A percentile compares a stretch with the other conserved stretches of the same genome.
phyloP scores from a whole-genome alignment of 805 yeast species.

The Ogataea ramenticola region DNA sequence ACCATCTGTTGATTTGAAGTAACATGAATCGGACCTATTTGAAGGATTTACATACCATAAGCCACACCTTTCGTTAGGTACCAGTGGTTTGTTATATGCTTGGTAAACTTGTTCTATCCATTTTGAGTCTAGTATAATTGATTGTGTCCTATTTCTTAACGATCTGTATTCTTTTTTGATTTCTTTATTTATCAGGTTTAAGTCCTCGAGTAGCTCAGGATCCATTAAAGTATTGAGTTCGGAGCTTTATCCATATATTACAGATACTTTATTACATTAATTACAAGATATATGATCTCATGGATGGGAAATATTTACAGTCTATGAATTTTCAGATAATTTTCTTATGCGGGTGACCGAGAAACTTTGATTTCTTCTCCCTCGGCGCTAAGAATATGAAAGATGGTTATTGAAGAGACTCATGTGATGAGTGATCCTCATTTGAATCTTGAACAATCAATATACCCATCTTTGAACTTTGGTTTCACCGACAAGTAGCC shows the following conservation, averaged over 20 bases:
- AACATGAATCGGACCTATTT: slow-evolving; percentile 38
- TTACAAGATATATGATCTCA: too few species aligned
- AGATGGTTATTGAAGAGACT: not conserved
- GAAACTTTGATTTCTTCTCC: too few species aligned
- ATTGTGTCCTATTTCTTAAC: slow-evolving; percentile 54
- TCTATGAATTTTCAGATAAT: too few species aligned
- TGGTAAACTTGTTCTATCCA: slow-evolving; percentile 38
- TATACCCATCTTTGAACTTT: slow-evolving; percentile 5
- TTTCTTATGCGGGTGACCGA: too few species aligned
- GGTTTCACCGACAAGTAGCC: slow-evolving; percentile 15
- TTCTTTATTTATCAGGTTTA: slow-evolving; percentile 26
- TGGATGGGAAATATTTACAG: too few species aligned
- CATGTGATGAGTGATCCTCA: not conserved
- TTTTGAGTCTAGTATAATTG: slow-evolving; percentile 57
- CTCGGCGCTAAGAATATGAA: too few species aligned
- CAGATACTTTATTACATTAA: too few species aligned
- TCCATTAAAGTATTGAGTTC: too few species aligned
- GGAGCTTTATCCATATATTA: too few species aligned
- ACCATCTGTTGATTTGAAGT: slow-evolving; percentile 90
- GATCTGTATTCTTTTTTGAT: slow-evolving; percentile 45
- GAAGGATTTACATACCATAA: slow-evolving; percentile 66
- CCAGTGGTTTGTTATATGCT: slow-evolving; percentile 33
- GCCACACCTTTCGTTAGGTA: slow-evolving; percentile 85
- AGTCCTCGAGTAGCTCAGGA: slow-evolving; percentile 8
- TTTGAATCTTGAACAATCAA: slow-evolving; percentile 5